A percentile compares a stretch with the other conserved stretches of the same genome.
phyloP scores from a whole-genome alignment of 116 monocot genomes.

The Thalassia testudinum region DNA sequence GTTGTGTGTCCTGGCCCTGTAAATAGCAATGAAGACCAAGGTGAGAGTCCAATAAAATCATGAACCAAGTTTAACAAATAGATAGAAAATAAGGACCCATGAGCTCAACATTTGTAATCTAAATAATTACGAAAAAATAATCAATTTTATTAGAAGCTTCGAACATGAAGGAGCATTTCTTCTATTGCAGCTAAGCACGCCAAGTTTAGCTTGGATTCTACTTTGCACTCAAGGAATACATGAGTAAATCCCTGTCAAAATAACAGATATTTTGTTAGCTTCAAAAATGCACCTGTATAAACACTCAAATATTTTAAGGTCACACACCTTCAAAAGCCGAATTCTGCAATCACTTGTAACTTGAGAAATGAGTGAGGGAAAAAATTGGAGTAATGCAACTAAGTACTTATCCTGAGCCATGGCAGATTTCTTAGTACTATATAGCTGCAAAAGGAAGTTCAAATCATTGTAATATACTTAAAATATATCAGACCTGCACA shows the following conservation, averaged over 20 bases:
- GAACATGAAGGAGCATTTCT: conserved; percentile 65
- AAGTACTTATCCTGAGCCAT: conserved; percentile 42
- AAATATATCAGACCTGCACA: too few species aligned
- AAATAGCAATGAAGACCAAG: too few species aligned
- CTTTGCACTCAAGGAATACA: conserved; percentile 51
- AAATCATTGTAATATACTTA: too few species aligned
- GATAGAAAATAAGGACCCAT: too few species aligned
- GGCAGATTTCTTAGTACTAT: conserved; percentile 8
- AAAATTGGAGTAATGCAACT: conserved; percentile 26
- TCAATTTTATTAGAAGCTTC: conserved; percentile 1
- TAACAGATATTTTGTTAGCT: background rate
- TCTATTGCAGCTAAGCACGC: conserved; percentile 48
- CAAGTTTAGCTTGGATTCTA: conserved; percentile 40
- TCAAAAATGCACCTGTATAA: background rate
- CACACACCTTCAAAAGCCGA: conserved; percentile 22
- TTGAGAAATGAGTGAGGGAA: conserved; percentile 45
- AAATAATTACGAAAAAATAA: background rate
- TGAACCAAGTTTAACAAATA: too few species aligned
- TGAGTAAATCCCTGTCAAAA: conserved; percentile 61
- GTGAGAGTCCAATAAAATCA: too few species aligned
- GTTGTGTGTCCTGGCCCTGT: conserved; percentile 3
- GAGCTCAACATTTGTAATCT: background rate
- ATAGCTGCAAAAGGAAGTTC: conserved; percentile 12
- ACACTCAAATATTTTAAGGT: background rate
- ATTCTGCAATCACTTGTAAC: conserved; percentile 26